These are phyloP conservation scores for Evernia prunastri DNA, from an alignment of 495 filamentous ascomycete genomes.

Conservation along the genomic window DNA sequence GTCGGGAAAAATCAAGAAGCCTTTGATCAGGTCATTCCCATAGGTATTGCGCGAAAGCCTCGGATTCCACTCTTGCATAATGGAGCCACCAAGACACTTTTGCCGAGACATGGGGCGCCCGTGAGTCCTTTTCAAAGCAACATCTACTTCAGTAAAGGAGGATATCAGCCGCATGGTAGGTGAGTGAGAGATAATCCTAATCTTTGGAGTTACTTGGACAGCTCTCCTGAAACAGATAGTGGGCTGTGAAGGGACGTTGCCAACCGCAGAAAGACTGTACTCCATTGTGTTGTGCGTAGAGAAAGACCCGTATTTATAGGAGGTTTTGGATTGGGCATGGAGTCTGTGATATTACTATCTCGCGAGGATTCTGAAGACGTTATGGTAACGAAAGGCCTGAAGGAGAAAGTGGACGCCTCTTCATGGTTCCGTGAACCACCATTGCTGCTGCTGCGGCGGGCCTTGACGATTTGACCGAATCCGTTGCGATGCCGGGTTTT, in stretches of 20 bases:
- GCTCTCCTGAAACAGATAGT: neutral
- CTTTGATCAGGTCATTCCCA: neutral
- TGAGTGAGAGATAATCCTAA: neutral
- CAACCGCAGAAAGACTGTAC: neutral
- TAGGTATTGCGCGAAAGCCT: neutral
- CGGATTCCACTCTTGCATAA: neutral
- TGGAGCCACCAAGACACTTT: neutral
- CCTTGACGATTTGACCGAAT: neutral
- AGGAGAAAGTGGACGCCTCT: neutral
- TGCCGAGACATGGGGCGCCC: neutral
- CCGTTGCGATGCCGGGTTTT: neutral
- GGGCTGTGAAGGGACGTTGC: neutral
- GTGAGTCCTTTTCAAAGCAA: neutral
- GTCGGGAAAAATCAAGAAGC: neutral
- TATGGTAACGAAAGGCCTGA: neutral
- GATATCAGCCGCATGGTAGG: neutral
- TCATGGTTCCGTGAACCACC: no score
- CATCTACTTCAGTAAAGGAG: neutral
- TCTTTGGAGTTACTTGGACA: neutral
- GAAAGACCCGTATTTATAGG: neutral
- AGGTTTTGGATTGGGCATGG: neutral
- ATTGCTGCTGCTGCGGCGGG: neutral
- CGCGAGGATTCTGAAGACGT: neutral
- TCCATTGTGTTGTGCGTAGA: neutral
- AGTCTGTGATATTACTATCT: neutral